These are phyloP conservation scores for Spinellus fusiger DNA, from an alignment of 192 early-diverging fungal genomes.

Conservation along the genomic window DNA sequence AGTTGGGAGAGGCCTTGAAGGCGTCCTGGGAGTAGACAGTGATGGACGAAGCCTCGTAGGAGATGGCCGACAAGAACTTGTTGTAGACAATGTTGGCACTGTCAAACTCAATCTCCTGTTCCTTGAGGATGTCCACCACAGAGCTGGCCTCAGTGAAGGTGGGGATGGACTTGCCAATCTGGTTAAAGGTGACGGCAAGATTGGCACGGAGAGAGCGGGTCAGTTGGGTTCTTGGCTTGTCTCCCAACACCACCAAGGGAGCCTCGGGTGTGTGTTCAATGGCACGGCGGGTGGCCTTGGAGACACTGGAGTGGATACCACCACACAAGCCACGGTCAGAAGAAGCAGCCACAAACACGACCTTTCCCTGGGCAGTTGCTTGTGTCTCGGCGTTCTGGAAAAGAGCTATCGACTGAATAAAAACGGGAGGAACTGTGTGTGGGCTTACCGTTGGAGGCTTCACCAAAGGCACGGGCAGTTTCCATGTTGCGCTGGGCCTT, in stretches of 20 bases:
- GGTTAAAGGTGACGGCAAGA: slow-evolving; percentile 86
- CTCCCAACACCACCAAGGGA: slow-evolving; percentile 75
- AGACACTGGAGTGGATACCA: slow-evolving; percentile 94
- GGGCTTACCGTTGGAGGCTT: slow-evolving; percentile 50
- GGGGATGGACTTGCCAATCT: slow-evolving; percentile 85
- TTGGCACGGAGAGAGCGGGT: slow-evolving; percentile 66
- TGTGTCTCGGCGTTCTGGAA: slow-evolving; percentile 71
- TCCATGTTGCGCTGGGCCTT: slow-evolving; percentile 90
- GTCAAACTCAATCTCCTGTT: slow-evolving; percentile 57
- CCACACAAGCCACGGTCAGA: slow-evolving; percentile 98
- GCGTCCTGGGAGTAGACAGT: slow-evolving; percentile 58
- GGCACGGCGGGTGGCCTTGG: slow-evolving; percentile 72
- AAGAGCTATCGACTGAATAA: no score
- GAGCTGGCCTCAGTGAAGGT: slow-evolving; percentile 83
- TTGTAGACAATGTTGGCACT: slow-evolving; percentile 87
- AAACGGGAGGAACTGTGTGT: no score
- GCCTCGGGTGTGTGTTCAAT: slow-evolving; percentile 51
- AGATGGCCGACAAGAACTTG: slow-evolving; percentile 90
- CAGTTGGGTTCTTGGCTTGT: slow-evolving; percentile 93
- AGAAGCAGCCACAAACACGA: slow-evolving; percentile 77
- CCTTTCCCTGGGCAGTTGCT: slow-evolving; percentile 56
- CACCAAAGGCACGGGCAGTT: slow-evolving; percentile 74
- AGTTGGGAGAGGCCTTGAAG: slow-evolving; percentile 70
- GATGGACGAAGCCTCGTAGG: slow-evolving; percentile 77
- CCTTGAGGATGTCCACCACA: slow-evolving; percentile 75